Evolutionary conservation across 1,284 basidiomycete genomes (phyloP), one percentile per base, ranked within the genome.

Genomic region (Microbotryomycetes sp.): DNA sequence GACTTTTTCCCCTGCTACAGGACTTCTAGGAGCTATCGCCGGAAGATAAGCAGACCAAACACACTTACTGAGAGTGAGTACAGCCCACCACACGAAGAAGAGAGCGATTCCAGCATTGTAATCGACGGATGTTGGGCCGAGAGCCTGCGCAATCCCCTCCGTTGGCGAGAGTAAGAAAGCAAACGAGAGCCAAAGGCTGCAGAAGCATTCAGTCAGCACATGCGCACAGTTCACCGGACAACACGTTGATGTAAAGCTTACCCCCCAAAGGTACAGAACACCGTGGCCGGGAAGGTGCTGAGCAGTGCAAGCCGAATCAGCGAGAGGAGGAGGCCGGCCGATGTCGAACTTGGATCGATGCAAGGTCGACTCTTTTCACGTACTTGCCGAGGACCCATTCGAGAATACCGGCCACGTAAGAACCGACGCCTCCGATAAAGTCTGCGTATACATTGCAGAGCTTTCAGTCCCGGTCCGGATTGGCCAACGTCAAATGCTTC

Each of bases 261-360:
- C 36, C 36, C 36, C 4, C 65, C 70, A 42, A 72, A 72, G 29
- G 70, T 67, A 53, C 57, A 55, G 60, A 70, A 71, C 46, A 68
- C 68, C 16, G 62, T 63, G 49, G 64, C 65, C 2, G 68, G 58
- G 60, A 69, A 70, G 22, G 66, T 70, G 50, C 63, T 68, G 28
- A 12, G 36, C 19, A 19, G 12, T n/a, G n/a, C n/a, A n/a, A n/a
- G n/a, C n/a, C n/a, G n/a, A n/a, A n/a, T n/a, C n/a, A n/a, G n/a
- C n/a, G n/a, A n/a, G n/a, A n/a, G n/a, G n/a, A n/a, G n/a, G n/a
- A n/a, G n/a, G 36, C 36, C 36, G 36, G 19, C 36, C 12, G 12
- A 42, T 42, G 12, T 19, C 36, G 36, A 42, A 42, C 19, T 42
- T 19, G 19, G 36, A 12, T 19, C 19, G n/a, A n/a, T n/a, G n/a